phyloP scores from a whole-genome alignment of 2,329 filamentous ascomycete genomes.

The Penicillium sp. region DNA sequence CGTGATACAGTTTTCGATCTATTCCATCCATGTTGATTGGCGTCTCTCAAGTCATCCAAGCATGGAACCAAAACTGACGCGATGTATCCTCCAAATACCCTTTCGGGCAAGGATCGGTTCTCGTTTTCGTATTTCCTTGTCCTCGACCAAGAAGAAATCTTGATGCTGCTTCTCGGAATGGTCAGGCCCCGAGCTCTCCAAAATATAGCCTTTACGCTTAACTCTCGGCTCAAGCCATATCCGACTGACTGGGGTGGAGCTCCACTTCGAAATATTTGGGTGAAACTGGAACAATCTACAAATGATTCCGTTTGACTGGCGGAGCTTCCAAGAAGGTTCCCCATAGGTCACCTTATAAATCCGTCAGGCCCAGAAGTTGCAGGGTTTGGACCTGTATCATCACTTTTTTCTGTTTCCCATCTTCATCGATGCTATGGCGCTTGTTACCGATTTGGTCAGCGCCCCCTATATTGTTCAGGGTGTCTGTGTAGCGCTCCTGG shows the following conservation, averaged over 20 bases:
- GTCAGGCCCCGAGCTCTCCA: not conserved
- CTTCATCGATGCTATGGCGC: slow-evolving; percentile 18
- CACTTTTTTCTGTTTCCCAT: not conserved
- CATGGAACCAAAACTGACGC: slow-evolving; percentile 7
- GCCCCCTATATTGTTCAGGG: slow-evolving; percentile 24
- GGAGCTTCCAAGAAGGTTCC: not conserved
- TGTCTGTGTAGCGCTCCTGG: slow-evolving; percentile 18
- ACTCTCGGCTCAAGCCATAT: slow-evolving; percentile 1
- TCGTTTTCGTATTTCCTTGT: slow-evolving; percentile 15
- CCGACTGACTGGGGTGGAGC: not conserved
- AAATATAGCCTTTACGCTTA: not conserved
- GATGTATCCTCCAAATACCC: slow-evolving; percentile 8
- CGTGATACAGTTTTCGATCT: not conserved
- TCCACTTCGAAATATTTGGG: not conserved
- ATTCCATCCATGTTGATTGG: not conserved
- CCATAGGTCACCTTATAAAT: not conserved
- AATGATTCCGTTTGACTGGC: not conserved
- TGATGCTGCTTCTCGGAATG: not conserved
- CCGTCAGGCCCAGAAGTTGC: not conserved
- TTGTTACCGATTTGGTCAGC: slow-evolving; percentile 24
- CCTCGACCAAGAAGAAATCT: not conserved
- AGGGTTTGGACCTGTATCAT: not conserved
- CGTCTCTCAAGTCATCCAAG: not conserved
- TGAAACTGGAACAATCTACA: slow-evolving; percentile 1
- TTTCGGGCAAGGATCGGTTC: slow-evolving; percentile 20